Conservation (phyloP, 2,329 filamentous ascomycete genomes). For the Ramularia endophylla region DNA sequence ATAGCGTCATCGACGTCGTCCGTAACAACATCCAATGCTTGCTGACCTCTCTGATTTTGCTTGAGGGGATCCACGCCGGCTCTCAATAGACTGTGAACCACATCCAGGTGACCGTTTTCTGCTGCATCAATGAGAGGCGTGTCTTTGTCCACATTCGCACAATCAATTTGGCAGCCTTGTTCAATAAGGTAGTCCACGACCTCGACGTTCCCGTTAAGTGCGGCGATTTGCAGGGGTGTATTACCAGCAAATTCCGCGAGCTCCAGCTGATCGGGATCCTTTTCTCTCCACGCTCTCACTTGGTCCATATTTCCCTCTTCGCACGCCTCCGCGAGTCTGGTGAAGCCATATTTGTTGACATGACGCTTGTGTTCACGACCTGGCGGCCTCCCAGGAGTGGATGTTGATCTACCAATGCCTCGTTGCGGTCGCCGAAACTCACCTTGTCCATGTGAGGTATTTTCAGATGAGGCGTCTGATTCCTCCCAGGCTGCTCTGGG, state of each 20-base stretch:
- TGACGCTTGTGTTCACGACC: conserved; percentile 68
- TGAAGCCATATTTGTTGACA: conserved; percentile 88
- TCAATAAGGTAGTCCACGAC: conserved; percentile 84
- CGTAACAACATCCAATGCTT: conserved; percentile 74
- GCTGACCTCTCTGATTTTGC: conserved; percentile 85
- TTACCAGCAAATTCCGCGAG: conserved; percentile 93
- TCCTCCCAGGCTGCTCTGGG: conserved; percentile 50
- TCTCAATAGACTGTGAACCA: conserved; percentile 75
- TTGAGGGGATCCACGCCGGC: conserved; percentile 88
- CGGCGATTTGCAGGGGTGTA: conserved; percentile 87
- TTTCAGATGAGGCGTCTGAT: conserved; percentile 49
- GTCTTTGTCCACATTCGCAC: conserved; percentile 67
- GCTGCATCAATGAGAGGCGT: conserved; percentile 94
- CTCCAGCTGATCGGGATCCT: conserved; percentile 82
- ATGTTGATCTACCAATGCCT: conserved; percentile 44
- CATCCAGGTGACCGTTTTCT: conserved; percentile 86
- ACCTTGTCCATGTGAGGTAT: conserved; percentile 52
- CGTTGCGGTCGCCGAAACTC: conserved; percentile 55
- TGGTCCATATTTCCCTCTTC: conserved; percentile 75
- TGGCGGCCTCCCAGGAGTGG: conserved; percentile 47
- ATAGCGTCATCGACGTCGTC: conserved; percentile 79
- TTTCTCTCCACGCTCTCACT: conserved; percentile 66
- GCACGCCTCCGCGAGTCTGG: conserved; percentile 81
- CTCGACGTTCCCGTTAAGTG: conserved; percentile 76
- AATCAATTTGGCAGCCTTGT: conserved; percentile 78